Evolutionary conservation across 768 basidiomycete species (phyloP), one percentile per base, ranked within the genome.

Genomic region (Mycena polygramma): DNA sequence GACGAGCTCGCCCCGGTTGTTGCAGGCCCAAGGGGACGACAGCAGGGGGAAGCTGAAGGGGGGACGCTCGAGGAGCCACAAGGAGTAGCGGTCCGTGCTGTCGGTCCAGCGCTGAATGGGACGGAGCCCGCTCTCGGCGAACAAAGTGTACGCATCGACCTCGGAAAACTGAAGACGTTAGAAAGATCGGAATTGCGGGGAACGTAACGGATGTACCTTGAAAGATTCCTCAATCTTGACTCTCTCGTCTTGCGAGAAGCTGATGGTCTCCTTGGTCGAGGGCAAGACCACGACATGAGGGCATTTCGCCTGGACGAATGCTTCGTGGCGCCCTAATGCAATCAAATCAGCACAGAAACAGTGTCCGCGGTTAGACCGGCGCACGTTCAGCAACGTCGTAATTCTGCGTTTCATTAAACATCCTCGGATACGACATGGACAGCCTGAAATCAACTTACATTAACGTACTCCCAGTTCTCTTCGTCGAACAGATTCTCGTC

Each of bases 31-130:
- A 7, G 87, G 85, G 2, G 86, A 80, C 10, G 81, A 78, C 0
- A 93, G 79, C 0, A 90, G 81, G 41, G 92, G 91, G 83, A 98
- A 97, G 39, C 80, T 78, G 81, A 98, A 94, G 0, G 88, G 81
- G 1, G 97, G 94, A 17, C 95, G 90, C 79, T 98, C 96, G 51
- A 99, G 86, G 11, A 99, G 87, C 94, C 95, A 98, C 36, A 99
- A 83, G 1, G 94, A 93, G 79, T 96, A 97, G 55, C 86, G 87
- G 26, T 86, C 82, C 36, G 86, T 83, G 58, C 84, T 85, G 75
- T 97, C 95, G 46, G 84, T 89, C 97, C 96, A 99, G 37, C 92
- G 88, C 73, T 95, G 90, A 54, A 99, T 85, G 8, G 94, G 90
- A 7, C 97, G 89, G n/a, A 99, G 83, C 64, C 94, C 89, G 7